Percentiles rank a stretch among this genome's conserved stretches.
phyloP scores from a whole-genome alignment of 805 yeast genomes.

The Yamadazyma insecticola region DNA sequence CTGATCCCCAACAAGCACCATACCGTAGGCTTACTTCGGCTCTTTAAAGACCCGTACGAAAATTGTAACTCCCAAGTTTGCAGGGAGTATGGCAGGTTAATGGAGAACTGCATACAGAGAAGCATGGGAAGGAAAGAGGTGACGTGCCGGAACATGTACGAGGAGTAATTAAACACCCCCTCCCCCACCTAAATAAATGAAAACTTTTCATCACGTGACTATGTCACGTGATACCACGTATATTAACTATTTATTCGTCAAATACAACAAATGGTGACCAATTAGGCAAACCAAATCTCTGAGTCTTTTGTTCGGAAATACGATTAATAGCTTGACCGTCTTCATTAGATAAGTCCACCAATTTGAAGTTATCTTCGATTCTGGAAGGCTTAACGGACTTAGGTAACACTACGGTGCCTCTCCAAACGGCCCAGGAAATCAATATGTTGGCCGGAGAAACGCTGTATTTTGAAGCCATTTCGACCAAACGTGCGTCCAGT shows the following conservation, averaged over 20 bases:
- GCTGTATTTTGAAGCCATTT: conserved; percentile 41
- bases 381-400: conserved; percentile 28
- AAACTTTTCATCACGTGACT: no score
- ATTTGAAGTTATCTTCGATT: conserved; percentile 32
- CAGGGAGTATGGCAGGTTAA: conserved; percentile 48
- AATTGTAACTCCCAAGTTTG: conserved; percentile 51
- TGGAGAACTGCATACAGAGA: conserved; percentile 50
- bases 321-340: conserved; percentile 24
- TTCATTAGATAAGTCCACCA: conserved; percentile 28
- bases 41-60: conserved; percentile 29
- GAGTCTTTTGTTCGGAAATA: conserved; percentile 21
- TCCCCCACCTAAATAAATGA: neutral
- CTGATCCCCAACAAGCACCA: conserved; percentile 40
- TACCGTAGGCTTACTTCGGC: conserved; percentile 49
- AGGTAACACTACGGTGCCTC: conserved; percentile 35
- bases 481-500: conserved; percentile 36
- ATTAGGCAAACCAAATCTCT: conserved; percentile 12
- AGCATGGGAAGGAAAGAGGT: conserved; percentile 39
- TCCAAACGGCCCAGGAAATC: conserved; percentile 44
- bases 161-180: conserved; percentile 1
- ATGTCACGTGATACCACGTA: no score
- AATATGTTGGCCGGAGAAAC: conserved; percentile 47
- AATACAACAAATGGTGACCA: conserved; percentile 12
- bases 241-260: conserved; percentile 6
- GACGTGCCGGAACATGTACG: conserved; percentile 11